Conservation (phyloP, 441 rosid species). For the Isatis lusitanica region DNA sequence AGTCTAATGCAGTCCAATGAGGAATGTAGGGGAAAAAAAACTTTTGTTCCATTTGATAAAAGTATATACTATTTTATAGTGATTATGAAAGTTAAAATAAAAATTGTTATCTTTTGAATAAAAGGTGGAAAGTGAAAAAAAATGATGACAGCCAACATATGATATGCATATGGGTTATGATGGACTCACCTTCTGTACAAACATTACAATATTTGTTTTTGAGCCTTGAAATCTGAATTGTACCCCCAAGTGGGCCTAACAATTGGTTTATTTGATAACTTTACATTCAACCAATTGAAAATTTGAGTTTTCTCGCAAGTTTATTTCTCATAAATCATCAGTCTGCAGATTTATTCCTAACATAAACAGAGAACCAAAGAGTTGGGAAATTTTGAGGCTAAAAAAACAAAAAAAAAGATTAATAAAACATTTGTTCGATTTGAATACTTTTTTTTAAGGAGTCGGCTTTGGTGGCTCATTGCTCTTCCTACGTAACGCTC, state of each 20-base stretch:
- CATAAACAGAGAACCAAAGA: neutral
- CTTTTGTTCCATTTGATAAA: neutral
- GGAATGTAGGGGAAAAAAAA: neutral
- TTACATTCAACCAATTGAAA: neutral
- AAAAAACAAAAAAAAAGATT: too few species aligned
- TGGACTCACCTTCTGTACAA: constrained; percentile 27
- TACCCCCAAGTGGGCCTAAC: neutral
- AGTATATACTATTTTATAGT: neutral
- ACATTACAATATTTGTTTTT: constrained; percentile 6
- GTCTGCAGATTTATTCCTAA: neutral
- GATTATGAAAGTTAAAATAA: neutral
- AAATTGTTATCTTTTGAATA: constrained; percentile 9
- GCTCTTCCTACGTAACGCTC: constrained; percentile 34
- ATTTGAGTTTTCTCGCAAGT: neutral
- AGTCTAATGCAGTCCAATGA: neutral
- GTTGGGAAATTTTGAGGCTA: too few species aligned
- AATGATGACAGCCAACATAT: constrained; percentile 26
- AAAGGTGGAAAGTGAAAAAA: constrained; percentile 16
- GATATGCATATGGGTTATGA: constrained; percentile 22
- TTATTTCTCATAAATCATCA: neutral
- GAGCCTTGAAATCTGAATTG: neutral
- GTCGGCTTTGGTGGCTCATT: neutral
- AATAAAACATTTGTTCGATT: neutral
- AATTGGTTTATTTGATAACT: neutral
- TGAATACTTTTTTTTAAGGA: neutral